phyloP scores from a whole-genome alignment of 2,329 filamentous ascomycete species.

The Diaporthe ampelina region DNA sequence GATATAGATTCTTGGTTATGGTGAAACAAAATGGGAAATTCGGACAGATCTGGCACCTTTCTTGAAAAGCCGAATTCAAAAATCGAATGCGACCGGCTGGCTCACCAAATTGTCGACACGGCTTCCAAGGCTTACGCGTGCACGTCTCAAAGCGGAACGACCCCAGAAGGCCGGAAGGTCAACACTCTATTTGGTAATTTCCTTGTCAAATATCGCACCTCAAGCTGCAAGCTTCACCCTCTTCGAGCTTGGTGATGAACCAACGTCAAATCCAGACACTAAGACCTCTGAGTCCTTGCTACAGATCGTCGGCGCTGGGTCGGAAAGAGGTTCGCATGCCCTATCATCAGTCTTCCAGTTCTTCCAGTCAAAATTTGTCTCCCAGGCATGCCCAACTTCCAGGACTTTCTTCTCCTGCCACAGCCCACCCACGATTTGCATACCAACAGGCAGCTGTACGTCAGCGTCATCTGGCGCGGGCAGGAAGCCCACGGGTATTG shows the following conservation, averaged over 20 bases:
- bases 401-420: constrained; percentile 65
- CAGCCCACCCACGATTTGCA: constrained; percentile 68
- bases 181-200: not conserved
- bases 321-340: not conserved
- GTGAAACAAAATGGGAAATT: not conserved
- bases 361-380: constrained; percentile 17
- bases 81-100: not conserved
- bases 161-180: not conserved
- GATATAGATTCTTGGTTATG: not conserved
- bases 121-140: too few species aligned
- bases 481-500: constrained; percentile 49
- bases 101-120: not conserved
- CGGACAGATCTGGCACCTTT: not conserved
- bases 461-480: constrained; percentile 44
- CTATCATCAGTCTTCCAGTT: not conserved
- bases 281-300: constrained; percentile 51
- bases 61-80: not conserved
- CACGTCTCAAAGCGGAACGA: not conserved
- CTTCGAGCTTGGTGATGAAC: not conserved
- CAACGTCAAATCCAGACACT: not conserved
- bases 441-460: constrained; percentile 62
- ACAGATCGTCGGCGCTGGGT: not conserved
- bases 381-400: constrained; percentile 57
- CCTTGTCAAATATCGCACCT: not conserved
- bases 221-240: constrained; percentile 10